Base-by-base conservation (phyloP, 768 basidiomycete species). In the Tricholoma terreum region DNA sequence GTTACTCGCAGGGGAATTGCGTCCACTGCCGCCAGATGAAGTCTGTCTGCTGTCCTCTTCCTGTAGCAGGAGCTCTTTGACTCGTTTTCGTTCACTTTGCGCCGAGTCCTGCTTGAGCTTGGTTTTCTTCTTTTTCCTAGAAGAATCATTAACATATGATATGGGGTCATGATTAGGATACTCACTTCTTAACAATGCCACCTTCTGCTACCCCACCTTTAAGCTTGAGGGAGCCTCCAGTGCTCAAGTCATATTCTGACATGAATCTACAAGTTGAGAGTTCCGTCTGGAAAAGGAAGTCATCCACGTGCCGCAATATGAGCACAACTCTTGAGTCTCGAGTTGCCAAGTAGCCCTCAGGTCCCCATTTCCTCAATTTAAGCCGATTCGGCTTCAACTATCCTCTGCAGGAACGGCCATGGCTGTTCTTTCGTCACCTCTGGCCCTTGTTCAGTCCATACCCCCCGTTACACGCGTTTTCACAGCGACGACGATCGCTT, bases 41-140 rank as follows among this genome's bases (percentile, higher is more conserved):
- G 74, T 75, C 21, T 73, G 70, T 52, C 76, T 75, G 3, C 71
- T 72, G 50, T 78, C 81, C 35, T 84, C 80, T 50, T 81, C 77
- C 58, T 75, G 75, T 30, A 81, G 68, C 22, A 76, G 51, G 22
- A 81, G 72, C 40, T 86, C 81, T 65, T 84, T 81, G 40, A 79
- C 71, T 60, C 71, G 74, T 59, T 83, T 77, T 58, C 73, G 74
- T 62, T 81, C 79, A 24, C 69, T 68, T 52, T 75, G 74, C 58
- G 80, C 81, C 48, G 72, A 71, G 63, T 85, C 85, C 21, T 81
- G 72, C 70, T 80, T 83, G 45, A 74, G 69, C 69, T 87, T 90
- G 10, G 84, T 82, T 72, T 90, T 93, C 73, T 90, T 90, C 83
- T 93, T 94, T 80, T 91, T 94, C 77, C 88, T 90, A 67, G n/a